These are phyloP conservation scores for Bidens hawaiensis DNA, from an alignment of 140 eudicot species.

Conservation along the genomic window DNA sequence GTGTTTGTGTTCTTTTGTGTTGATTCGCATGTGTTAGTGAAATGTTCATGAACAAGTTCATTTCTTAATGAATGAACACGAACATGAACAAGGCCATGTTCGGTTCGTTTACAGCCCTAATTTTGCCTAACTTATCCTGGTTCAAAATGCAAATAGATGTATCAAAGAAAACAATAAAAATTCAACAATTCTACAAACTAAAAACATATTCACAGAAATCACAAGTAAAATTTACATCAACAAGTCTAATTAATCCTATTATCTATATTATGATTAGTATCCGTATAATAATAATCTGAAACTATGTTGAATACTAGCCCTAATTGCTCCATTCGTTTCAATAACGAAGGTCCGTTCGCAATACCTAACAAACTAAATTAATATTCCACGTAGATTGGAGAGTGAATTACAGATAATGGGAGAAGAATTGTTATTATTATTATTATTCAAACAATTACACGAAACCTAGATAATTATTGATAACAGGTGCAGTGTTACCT, in stretches of 20 bases:
- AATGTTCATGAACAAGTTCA: no score
- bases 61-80: no score
- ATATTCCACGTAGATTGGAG: background rate
- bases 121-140: background rate
- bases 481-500: background rate
- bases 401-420: constrained; percentile 14
- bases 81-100: no score
- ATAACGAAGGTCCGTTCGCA: background rate
- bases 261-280: background rate
- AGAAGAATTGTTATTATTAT: no score
- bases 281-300: constrained; percentile 3
- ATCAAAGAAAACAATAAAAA: constrained; percentile 3
- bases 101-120: no score
- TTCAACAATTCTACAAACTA: background rate
- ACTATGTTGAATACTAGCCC: background rate
- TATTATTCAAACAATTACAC: no score
- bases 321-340: background rate
- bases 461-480: background rate
- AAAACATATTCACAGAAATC: background rate
- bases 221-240: constrained; percentile 13
- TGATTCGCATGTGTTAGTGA: no score
- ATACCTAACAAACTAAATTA: background rate
- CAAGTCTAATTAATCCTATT: constrained; percentile 5
- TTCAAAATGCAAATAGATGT: background rate
- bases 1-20: no score